Conservation (phyloP, 1,139 yeast species). For the Magnusiomyces fungicola region DNA sequence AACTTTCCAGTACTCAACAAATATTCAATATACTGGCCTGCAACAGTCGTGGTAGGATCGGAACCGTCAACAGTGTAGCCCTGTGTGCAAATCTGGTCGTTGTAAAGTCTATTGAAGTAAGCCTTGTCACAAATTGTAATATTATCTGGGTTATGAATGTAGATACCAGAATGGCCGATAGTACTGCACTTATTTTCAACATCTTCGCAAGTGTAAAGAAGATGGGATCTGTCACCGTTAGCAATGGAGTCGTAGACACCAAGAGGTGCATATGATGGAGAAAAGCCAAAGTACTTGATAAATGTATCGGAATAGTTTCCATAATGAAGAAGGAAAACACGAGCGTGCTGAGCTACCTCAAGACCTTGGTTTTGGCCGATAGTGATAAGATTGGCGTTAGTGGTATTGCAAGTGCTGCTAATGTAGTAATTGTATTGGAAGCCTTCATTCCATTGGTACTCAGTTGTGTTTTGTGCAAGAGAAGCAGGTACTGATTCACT, state of each 20-base stretch:
- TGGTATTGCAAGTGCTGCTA: conserved; percentile 6
- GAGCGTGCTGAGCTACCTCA: conserved; percentile 25
- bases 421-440: not conserved
- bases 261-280: conserved; percentile 31
- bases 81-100: conserved; percentile 24
- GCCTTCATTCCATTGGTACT: conserved; percentile 3
- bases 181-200: conserved; percentile 33
- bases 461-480: not conserved
- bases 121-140: conserved; percentile 31
- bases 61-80: conserved; percentile 22
- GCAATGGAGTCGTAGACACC: conserved; percentile 32
- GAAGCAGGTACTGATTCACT: not conserved
- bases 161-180: conserved; percentile 26
- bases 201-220: conserved; percentile 35
- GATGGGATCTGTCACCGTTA: conserved; percentile 29
- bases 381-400: conserved; percentile 3
- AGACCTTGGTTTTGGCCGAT: conserved; percentile 2
- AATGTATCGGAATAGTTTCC: conserved; percentile 28
- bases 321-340: conserved; percentile 26
- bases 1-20: conserved; percentile 28
- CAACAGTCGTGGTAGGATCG: conserved; percentile 25
- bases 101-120: conserved; percentile 20
- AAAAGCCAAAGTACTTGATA: conserved; percentile 30
- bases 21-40: conserved; percentile 19
- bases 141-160: conserved; percentile 35